Conservation (phyloP, 306 rosid species). For the Inga laurina region DNA sequence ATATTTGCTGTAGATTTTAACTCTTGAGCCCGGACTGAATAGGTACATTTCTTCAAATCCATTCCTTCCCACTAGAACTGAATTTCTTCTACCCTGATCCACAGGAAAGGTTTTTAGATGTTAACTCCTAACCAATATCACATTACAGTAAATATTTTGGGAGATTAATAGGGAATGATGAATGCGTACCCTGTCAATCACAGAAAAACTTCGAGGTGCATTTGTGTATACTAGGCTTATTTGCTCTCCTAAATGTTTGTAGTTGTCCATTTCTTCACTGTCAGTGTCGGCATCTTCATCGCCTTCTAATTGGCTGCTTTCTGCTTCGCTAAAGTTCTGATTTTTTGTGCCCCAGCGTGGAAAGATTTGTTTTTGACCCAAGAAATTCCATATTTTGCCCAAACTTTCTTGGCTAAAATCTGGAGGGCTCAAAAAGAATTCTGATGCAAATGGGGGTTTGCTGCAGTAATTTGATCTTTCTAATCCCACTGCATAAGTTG, state of each 20-base stretch:
- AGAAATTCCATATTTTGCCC: constrained; percentile 43
- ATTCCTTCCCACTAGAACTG: constrained; percentile 65
- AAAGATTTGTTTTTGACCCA: constrained; percentile 35
- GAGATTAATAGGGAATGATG: not conserved
- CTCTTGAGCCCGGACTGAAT: constrained; percentile 74
- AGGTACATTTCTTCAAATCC: constrained; percentile 81
- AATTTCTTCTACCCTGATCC: constrained; percentile 89
- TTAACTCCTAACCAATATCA: not conserved
- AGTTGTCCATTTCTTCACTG: constrained; percentile 67
- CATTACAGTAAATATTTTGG: not conserved
- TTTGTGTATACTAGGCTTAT: constrained; percentile 65
- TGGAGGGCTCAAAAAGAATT: constrained; percentile 55
- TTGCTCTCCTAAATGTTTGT: constrained; percentile 59
- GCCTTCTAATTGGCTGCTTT: constrained; percentile 30
- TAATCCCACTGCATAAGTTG: constrained; percentile 80
- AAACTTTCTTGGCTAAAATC: constrained; percentile 37
- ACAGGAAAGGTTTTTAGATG: not conserved
- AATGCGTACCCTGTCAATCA: constrained; percentile 76
- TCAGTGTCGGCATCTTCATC: constrained; percentile 41
- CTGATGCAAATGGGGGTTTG: constrained; percentile 54
- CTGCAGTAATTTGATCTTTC: constrained; percentile 63
- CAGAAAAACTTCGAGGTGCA: constrained; percentile 68
- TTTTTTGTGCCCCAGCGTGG: constrained; percentile 39
- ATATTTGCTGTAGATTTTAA: constrained; percentile 61
- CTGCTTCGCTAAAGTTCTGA: constrained; percentile 32